Evolutionary conservation across 495 filamentous ascomycete species (phyloP).

Genomic region (Trichoderma parareesei): DNA sequence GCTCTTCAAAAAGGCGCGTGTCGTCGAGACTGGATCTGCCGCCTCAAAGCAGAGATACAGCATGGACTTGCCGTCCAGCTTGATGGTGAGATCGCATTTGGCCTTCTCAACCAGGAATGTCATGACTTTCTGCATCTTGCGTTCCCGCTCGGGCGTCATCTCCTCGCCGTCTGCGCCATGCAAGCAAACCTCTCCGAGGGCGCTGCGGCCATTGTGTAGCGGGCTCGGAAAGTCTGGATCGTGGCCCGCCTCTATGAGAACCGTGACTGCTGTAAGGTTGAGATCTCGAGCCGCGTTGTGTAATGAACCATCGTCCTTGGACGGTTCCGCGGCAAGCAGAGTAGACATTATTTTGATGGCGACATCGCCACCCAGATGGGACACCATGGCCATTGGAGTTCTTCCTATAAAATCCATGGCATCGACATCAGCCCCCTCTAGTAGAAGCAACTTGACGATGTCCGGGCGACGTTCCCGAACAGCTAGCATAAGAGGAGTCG

Average conservation of each 20-base stretch:
- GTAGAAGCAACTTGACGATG: slow-evolving; percentile 33
- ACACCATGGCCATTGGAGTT: slow-evolving; percentile 40
- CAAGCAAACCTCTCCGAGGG: slow-evolving; percentile 40
- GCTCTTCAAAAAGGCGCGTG: slow-evolving; percentile 33
- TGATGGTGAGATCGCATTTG: slow-evolving; percentile 33
- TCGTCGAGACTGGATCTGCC: slow-evolving; percentile 34
- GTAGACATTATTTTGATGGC: slow-evolving; percentile 36
- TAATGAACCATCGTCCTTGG: slow-evolving; percentile 40
- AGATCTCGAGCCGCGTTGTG: slow-evolving; percentile 41
- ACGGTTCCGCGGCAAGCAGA: slow-evolving; percentile 36
- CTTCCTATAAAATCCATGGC: slow-evolving; percentile 33
- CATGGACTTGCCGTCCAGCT: slow-evolving; percentile 35
- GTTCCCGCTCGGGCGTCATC: slow-evolving; percentile 30
- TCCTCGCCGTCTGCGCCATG: slow-evolving; percentile 32
- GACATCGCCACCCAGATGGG: slow-evolving; percentile 37
- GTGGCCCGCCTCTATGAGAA: slow-evolving; percentile 36
- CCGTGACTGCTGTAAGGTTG: slow-evolving; percentile 33
- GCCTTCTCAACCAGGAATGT: slow-evolving; percentile 28
- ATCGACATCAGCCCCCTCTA: slow-evolving; percentile 38
- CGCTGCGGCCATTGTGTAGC: slow-evolving; percentile 38
- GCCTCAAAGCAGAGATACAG: slow-evolving; percentile 39
- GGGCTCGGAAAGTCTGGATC: slow-evolving; percentile 42
- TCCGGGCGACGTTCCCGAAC: slow-evolving; percentile 35
- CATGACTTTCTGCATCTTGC: slow-evolving; percentile 41
- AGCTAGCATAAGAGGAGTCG: slow-evolving; percentile 41